Percentiles rank a stretch among this genome's conserved stretches.
Conservation (phyloP, 148 eudicot genomes). For the Rhododendron griersonianum region DNA sequence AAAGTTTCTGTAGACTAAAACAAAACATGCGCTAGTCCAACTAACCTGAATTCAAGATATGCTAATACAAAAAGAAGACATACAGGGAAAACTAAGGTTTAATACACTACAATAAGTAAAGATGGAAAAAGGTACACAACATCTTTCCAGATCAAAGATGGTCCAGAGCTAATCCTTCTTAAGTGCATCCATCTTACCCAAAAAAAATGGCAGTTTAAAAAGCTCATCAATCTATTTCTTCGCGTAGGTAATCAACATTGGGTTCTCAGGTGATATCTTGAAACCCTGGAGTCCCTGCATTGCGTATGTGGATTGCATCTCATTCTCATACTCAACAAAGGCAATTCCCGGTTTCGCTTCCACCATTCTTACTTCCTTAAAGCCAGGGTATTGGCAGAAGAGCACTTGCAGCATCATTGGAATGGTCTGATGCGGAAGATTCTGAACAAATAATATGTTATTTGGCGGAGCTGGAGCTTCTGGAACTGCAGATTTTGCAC, state of each 20-base stretch:
- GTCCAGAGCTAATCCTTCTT: neutral
- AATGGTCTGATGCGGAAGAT: constrained; percentile 83
- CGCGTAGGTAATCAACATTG: constrained; percentile 85
- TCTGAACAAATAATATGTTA: constrained; percentile 78
- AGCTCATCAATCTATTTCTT: constrained; percentile 55
- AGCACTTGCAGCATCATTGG: constrained; percentile 86
- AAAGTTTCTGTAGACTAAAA: neutral
- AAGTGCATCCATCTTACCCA: neutral
- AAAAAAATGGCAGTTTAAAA: neutral
- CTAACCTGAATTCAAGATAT: neutral
- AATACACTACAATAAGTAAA: neutral
- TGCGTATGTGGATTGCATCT: constrained; percentile 73
- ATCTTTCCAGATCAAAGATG: neutral
- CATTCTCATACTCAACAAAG: constrained; percentile 83
- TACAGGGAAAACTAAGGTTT: neutral
- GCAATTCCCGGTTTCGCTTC: constrained; percentile 97
- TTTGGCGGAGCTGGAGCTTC: constrained; percentile 93
- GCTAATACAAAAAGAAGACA: neutral
- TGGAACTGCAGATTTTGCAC: constrained; percentile 54
- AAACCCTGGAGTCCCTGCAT: constrained; percentile 83
- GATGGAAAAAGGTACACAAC: neutral
- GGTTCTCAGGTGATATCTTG: constrained; percentile 60
- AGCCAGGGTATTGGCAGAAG: constrained; percentile 74
- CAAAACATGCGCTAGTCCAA: neutral
- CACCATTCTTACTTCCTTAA: constrained; percentile 94